Base-by-base conservation (phyloP, 495 filamentous ascomycete species). In the Lophiostoma macrostomum region DNA sequence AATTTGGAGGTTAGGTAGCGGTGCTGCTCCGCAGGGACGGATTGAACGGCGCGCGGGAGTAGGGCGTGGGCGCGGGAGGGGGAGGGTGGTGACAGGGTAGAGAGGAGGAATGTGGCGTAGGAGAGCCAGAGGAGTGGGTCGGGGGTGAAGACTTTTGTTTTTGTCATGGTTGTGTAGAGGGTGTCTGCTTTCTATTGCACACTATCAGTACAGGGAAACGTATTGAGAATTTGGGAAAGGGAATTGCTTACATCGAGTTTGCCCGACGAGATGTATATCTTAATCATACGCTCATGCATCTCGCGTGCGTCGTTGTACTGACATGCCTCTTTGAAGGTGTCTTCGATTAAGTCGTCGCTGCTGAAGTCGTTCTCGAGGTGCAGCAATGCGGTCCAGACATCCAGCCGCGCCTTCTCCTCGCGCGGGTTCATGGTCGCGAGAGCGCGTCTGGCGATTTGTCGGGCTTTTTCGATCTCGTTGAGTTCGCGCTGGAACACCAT, bases 401-500 rank as follows among this genome's bases (percentile, higher is more conserved):
- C 95, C 63, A 93, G 71, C 73, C 95, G 96, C 69, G 95, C 94
- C 0, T 80, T 76, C 62, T 95, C 83, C 63, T 95, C 88, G 18
- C 83, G 80, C 60, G 91, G 89, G 69, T 85, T 83, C 66, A 97
- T 97, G 8, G 84, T 91, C 59, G 84, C 82, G 48, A 96, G 75
- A 11, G 93, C 93, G 51, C 93, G 85, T 69, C 95, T 86, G 20
- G 88, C 90, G 56, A 95, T 83, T 48, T 90, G 82, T 41, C 93
- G 81, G 6, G 93, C 90, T 67, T 86, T 90, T 31, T 81, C 80
- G 23, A 91, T 71, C 64, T 97, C 93, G 68, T 86, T 87, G 44
- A 95, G 76, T 67, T 95, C 85, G 64, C 96, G 81, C 70, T 97
- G 89, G 75, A 95, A 95, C 18, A 91, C 90, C 86, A 97, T 95